These are phyloP conservation scores for Calocera cornea DNA, from an alignment of 768 basidiomycete species.

Conservation along the genomic window DNA sequence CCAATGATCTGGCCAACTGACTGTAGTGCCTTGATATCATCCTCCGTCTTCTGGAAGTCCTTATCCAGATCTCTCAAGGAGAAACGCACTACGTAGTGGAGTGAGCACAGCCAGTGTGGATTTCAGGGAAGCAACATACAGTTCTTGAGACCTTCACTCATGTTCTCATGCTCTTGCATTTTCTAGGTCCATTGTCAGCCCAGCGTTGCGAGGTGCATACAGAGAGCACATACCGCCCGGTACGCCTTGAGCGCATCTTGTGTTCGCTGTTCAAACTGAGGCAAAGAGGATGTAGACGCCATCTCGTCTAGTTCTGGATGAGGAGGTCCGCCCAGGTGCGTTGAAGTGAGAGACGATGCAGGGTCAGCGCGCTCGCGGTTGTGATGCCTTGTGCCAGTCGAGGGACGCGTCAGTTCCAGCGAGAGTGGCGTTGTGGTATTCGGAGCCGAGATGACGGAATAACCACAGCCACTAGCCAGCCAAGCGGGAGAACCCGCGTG, in stretches of 20 bases:
- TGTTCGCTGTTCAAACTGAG: slow-evolving; percentile 52
- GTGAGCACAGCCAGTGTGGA: neutral
- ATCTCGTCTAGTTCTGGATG: neutral
- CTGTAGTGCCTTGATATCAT: slow-evolving; percentile 97
- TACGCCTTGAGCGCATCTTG: slow-evolving; percentile 63
- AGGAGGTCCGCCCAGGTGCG: neutral
- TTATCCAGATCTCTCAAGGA: slow-evolving; percentile 81
- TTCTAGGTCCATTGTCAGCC: slow-evolving; percentile 43
- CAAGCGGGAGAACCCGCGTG: no score
- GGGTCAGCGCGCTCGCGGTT: no score
- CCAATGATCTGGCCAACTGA: slow-evolving; percentile 98
- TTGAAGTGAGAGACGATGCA: neutral
- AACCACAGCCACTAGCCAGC: no score
- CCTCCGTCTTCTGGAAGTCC: slow-evolving; percentile 88
- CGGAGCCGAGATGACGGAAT: no score
- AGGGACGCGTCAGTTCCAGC: no score
- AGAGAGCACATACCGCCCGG: slow-evolving; percentile 42
- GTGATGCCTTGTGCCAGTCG: no score
- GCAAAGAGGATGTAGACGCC: slow-evolving; percentile 42
- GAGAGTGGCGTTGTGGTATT: no score
- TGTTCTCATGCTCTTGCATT: slow-evolving; percentile 81
- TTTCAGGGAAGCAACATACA: slow-evolving; percentile 36
- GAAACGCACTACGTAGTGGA: slow-evolving; percentile 53
- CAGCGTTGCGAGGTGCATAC: neutral
- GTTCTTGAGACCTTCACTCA: slow-evolving; percentile 78